These are phyloP conservation scores for Priceomyces haplophilus DNA, from an alignment of 805 yeast genomes.

Conservation along the genomic window DNA sequence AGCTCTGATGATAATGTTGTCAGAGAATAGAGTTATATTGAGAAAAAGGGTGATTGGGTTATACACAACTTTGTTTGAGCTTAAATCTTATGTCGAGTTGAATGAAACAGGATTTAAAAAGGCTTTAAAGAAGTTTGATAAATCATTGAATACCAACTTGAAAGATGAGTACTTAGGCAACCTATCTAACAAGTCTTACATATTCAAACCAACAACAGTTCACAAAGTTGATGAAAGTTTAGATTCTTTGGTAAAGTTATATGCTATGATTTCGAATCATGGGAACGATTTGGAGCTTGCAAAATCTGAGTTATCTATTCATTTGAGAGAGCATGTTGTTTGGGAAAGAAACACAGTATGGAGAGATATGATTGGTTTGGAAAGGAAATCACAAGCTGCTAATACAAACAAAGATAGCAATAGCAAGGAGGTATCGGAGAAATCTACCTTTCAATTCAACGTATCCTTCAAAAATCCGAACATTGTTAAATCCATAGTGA, in stretches of 20 bases:
- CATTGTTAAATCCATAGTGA: conserved; percentile 43
- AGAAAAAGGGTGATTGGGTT: conserved; percentile 45
- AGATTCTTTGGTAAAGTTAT: conserved; percentile 29
- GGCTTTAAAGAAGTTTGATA: conserved; percentile 53
- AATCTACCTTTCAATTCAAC: conserved; percentile 15
- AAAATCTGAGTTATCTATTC: conserved; percentile 54
- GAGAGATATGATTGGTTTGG: conserved; percentile 59
- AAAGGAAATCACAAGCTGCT: conserved; percentile 81
- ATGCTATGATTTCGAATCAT: conserved; percentile 40
- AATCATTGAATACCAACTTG: conserved; percentile 43
- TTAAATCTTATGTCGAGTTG: conserved; percentile 49
- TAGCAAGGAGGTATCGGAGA: conserved; percentile 15
- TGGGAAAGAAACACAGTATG: conserved; percentile 57
- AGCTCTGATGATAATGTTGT: conserved; percentile 34
- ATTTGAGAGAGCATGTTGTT: conserved; percentile 52
- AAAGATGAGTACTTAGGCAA: conserved; percentile 43
- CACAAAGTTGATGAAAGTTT: conserved; percentile 30
- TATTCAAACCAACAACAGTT: conserved; percentile 36
- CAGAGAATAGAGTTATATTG: conserved; percentile 50
- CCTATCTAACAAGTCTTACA: conserved; percentile 42
- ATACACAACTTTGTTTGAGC: conserved; percentile 45
- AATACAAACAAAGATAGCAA: conserved; percentile 19
- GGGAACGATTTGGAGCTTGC: conserved; percentile 43
- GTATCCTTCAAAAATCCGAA: conserved; percentile 33
- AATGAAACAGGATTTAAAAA: conserved; percentile 53